Base-by-base conservation (phyloP, 139 green algal species). In the Yamagishiella unicocca region DNA sequence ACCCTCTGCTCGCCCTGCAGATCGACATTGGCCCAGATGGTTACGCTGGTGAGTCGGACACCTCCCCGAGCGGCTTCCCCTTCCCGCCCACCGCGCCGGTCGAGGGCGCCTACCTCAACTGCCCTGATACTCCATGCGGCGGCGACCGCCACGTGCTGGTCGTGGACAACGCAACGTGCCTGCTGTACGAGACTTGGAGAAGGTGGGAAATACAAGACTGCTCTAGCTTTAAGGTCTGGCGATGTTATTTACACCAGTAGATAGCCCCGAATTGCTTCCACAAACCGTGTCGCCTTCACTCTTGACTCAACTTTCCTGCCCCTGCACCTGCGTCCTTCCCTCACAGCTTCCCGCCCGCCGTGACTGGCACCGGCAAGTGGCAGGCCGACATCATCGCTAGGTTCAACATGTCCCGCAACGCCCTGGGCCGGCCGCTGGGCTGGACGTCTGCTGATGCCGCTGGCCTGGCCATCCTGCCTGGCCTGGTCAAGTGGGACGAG, bases 401-500 rank as follows among this genome's bases (percentile, higher is more conserved):
- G 46, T 80, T 79, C 82, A 80, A 78, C 67, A 12, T 87, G 35
- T 78, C 82, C 46, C 64, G 66, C 46, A 81, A 88, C 38, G 72
- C 83, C 0, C 70, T 61, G 53, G 70, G 70, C 40, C 84, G 90
- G n/a, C 90, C 82, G 53, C 74, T 89, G 29, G 87, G 87, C 38
- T 92, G 90, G 90, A 88, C 90, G 43, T 85, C 66, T 2, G 76
- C 86, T 27, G 90, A 92, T 42, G 90, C 90, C 2, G 90, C 86
- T 7, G 90, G 90, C 1, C 64, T 92, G 68, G 73, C 86, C 9
- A 82, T 92, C 40, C 29, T 75, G 19, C 58, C 86, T 10, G 86
- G 87, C 0, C 83, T 92, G 35, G 77, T 90, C 54, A 73, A 62
- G 27, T 88, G 61, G 43, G 53, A 82, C 4, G 83, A 88, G 50